Conservation (phyloP, 2,329 filamentous ascomycete genomes). For the Fusarium drepaniforme region DNA sequence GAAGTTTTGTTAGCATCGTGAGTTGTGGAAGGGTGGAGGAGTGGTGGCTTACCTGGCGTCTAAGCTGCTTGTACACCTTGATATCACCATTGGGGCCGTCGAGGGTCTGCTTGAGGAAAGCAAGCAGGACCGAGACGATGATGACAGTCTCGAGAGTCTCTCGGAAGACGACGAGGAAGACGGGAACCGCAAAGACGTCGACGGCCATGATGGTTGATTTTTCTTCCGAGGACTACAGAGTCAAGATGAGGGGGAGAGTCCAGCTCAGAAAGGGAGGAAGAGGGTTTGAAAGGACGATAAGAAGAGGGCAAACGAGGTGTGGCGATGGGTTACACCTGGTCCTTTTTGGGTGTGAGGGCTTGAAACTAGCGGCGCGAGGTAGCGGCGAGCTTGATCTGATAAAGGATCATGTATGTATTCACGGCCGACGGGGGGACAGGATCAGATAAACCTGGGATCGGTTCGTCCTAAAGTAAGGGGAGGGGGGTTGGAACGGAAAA, state of each 20-base stretch:
- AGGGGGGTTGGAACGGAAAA: neutral
- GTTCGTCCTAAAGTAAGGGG: neutral
- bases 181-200: conserved; percentile 80
- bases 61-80: conserved; percentile 74
- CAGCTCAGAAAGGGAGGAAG: neutral
- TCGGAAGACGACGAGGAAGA: conserved; percentile 93
- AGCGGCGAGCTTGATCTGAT: conserved; percentile 10
- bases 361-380: neutral
- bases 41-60: conserved; percentile 66
- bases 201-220: conserved; percentile 62
- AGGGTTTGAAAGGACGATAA: neutral
- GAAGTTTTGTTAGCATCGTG: neutral
- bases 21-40: too few relatives aligned
- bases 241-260: neutral
- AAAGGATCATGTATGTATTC: conserved; percentile 4
- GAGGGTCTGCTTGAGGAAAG: conserved; percentile 87
- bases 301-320: conserved; percentile 4
- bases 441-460: conserved; percentile 31
- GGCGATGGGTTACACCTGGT: conserved; percentile 22
- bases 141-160: conserved; percentile 87
- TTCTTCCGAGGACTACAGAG: neutral
- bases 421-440: conserved; percentile 4
- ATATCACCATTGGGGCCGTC: conserved; percentile 72
- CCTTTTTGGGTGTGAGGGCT: conserved; percentile 18
- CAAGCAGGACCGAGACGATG: conserved; percentile 87